Evolutionary conservation across 2,329 filamentous ascomycete genomes (phyloP).

Genomic region (Cordyceps tenuipes): DNA sequence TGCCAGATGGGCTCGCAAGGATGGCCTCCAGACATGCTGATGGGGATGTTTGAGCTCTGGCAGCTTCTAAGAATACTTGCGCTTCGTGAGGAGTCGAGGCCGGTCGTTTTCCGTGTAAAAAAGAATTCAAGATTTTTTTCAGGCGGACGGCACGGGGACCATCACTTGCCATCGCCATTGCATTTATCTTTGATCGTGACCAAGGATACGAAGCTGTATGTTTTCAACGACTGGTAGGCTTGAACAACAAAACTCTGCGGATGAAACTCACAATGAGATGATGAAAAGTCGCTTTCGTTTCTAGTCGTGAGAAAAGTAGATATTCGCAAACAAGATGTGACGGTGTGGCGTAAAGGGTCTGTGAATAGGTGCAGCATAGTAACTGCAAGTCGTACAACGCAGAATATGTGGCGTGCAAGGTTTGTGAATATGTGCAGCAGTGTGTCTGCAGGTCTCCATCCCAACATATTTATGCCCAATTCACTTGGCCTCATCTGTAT

Average conservation of each 20-base stretch:
- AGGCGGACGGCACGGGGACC: slow-evolving; percentile 11
- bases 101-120: slow-evolving; percentile 12
- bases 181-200: not conserved
- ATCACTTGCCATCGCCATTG: not conserved
- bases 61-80: slow-evolving; percentile 21
- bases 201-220: not conserved
- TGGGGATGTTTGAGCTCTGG: slow-evolving; percentile 14
- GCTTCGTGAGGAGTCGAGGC: slow-evolving; percentile 16
- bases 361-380: not conserved
- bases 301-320: not conserved
- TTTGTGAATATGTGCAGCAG: not conserved
- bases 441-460: not conserved
- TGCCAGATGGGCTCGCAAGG: slow-evolving; percentile 16
- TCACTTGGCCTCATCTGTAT: not conserved
- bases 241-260: not conserved
- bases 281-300: not conserved
- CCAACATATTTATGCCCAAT: not conserved
- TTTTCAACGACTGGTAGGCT: not conserved
- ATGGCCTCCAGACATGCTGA: slow-evolving; percentile 22
- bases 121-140: slow-evolving; percentile 12
- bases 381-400: not conserved
- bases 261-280: not conserved
- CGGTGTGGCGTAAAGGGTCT: not conserved
- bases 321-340: not conserved
- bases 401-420: not conserved